Conservation (phyloP, 164 flowering plant genomes). For the Dillenia suffruticosa region DNA sequence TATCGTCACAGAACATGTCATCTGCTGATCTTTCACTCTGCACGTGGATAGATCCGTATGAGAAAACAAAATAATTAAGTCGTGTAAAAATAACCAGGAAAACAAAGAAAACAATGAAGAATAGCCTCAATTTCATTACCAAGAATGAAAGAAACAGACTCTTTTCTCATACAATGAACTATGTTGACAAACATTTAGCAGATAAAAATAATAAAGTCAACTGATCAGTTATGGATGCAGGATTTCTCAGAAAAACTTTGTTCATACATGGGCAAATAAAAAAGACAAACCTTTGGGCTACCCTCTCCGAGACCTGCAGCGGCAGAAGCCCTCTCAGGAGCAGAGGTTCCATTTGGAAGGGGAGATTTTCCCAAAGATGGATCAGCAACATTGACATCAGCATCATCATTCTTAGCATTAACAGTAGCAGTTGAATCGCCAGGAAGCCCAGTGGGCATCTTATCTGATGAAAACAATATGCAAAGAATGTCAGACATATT, state of each 20-base stretch:
- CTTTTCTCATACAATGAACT: no score
- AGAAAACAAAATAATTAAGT: no score
- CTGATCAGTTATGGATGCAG: not conserved
- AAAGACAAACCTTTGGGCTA: slow-evolving; percentile 72
- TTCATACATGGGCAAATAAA: no score
- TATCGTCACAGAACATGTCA: slow-evolving; percentile 90
- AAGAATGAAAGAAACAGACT: no score
- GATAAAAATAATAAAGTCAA: not conserved
- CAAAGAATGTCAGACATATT: no score
- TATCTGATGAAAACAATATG: slow-evolving; percentile 22
- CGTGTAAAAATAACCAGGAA: no score
- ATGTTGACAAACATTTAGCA: no score
- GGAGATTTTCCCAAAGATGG: slow-evolving; percentile 59
- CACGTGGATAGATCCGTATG: slow-evolving; percentile 10
- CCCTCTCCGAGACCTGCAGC: slow-evolving; percentile 80
- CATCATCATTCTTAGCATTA: slow-evolving; percentile 26
- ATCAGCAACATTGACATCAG: slow-evolving; percentile 40
- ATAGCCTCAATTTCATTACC: no score
- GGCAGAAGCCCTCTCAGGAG: slow-evolving; percentile 28
- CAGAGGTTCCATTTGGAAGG: slow-evolving; percentile 37
- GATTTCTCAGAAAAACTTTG: not conserved
- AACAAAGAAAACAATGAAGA: no score
- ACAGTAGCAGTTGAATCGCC: slow-evolving; percentile 15
- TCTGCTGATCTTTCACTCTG: slow-evolving; percentile 73
- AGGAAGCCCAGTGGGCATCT: slow-evolving; percentile 21